A percentile compares a stretch with the other conserved stretches of the same genome.
Conservation (phyloP, 1,139 yeast genomes). For the Suhomyces terraborum region DNA sequence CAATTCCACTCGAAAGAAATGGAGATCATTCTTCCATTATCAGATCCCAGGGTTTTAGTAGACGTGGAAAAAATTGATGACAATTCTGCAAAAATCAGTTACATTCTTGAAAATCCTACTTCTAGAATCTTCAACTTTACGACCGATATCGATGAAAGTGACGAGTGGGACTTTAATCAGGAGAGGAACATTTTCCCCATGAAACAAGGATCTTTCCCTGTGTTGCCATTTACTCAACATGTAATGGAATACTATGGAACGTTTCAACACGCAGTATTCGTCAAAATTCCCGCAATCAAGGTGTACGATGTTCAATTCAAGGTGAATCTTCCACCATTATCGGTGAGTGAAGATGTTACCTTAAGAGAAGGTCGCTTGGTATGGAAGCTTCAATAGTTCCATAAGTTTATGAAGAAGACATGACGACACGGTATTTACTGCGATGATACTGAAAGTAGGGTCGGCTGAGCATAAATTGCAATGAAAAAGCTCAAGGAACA, state of each 20-base stretch:
- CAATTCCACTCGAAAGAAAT: conserved; percentile 37
- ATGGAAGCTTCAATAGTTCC: conserved; percentile 5
- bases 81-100: conserved; percentile 37
- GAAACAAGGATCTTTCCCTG: conserved; percentile 43
- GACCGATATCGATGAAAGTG: conserved; percentile 36
- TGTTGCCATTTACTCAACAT: conserved; percentile 64
- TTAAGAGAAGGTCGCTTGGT: conserved; percentile 11
- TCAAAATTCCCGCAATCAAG: conserved; percentile 56
- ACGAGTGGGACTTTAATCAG: conserved; percentile 34
- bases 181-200: conserved; percentile 31
- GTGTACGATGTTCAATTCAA: conserved; percentile 69
- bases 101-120: conserved; percentile 74
- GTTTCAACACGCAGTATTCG: conserved; percentile 21
- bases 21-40: conserved; percentile 58
- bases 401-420: background rate
- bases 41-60: conserved; percentile 69
- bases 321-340: conserved; percentile 58
- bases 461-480: no score
- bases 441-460: no score
- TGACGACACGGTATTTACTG: no score
- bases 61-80: conserved; percentile 24
- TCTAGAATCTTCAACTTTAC: conserved; percentile 66
- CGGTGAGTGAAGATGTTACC: conserved; percentile 39
- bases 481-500: no score
- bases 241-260: conserved; percentile 40